Evolutionary conservation across 768 basidiomycete genomes (phyloP).

Genomic region (Amanita jacksonii): DNA sequence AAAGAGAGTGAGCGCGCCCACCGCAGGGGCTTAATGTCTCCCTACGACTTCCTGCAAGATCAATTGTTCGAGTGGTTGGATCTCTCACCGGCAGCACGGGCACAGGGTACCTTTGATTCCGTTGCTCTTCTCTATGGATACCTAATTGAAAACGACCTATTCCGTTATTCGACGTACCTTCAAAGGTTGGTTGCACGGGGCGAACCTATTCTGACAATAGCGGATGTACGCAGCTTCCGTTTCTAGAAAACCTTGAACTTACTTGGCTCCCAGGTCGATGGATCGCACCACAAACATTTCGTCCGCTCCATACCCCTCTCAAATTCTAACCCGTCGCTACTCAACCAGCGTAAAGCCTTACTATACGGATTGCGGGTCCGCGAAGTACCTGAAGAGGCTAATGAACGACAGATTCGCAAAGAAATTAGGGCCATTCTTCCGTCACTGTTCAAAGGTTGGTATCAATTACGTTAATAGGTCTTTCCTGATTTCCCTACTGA

Average conservation of each 20-base stretch:
- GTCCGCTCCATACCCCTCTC: conserved; percentile 66
- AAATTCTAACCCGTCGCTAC: conserved; percentile 45
- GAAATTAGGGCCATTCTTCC: conserved; percentile 59
- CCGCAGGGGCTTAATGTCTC: conserved; percentile 49
- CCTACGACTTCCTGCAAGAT: conserved; percentile 61
- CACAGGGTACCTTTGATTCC: conserved; percentile 43
- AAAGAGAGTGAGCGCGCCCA: conserved; percentile 53
- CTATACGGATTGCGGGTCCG: conserved; percentile 62
- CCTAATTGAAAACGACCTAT: conserved; percentile 58
- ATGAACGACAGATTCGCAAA: conserved; percentile 61
- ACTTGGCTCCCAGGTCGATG: conserved; percentile 23
- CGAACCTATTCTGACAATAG: conserved; percentile 47
- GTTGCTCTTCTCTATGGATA: conserved; percentile 64
- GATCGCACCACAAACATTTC: conserved; percentile 61
- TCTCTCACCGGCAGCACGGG: conserved; percentile 48
- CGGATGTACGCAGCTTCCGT: conserved; percentile 32
- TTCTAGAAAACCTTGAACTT: conserved; percentile 8
- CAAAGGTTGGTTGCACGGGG: conserved; percentile 77
- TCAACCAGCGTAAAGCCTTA: conserved; percentile 59
- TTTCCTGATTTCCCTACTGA: background rate
- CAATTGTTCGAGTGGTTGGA: conserved; percentile 79
- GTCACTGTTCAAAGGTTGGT: conserved; percentile 54
- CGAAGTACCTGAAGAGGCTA: conserved; percentile 60
- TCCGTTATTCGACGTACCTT: conserved; percentile 67
- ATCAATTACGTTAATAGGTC: background rate